A percentile compares a stretch with the other conserved stretches of the same genome.
Conservation (phyloP, 495 filamentous ascomycete genomes). For the Trichoderma parareesei region DNA sequence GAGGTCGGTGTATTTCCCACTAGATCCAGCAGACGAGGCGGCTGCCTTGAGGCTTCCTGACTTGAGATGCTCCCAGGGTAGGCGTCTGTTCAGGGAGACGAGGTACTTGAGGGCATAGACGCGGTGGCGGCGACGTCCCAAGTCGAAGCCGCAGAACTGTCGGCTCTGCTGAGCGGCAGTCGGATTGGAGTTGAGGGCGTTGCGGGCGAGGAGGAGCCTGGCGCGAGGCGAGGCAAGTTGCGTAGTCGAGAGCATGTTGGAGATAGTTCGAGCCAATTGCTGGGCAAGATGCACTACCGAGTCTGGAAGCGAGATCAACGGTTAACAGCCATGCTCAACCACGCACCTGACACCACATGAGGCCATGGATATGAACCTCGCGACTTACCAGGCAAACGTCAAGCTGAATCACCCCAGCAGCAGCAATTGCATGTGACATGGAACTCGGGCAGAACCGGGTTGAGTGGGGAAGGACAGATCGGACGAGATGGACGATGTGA, state of each 20-base stretch:
- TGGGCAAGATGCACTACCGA: neutral
- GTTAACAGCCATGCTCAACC: neutral
- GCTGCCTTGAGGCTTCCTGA: neutral
- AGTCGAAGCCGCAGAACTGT: conserved; percentile 38
- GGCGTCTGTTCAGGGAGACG: conserved; percentile 26
- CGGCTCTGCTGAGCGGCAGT: conserved; percentile 13
- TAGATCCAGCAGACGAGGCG: neutral
- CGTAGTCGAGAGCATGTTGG: neutral
- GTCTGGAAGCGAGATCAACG: neutral
- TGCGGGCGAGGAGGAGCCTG: conserved; percentile 20
- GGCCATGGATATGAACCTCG: no score
- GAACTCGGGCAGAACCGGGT: conserved; percentile 8
- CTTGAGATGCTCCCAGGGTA: conserved; percentile 31
- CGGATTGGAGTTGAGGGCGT: conserved; percentile 11
- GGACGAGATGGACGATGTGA: neutral
- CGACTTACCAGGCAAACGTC: neutral
- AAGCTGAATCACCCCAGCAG: conserved; percentile 8
- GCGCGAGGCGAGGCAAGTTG: conserved; percentile 22
- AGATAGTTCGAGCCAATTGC: conserved; percentile 5
- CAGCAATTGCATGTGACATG: conserved; percentile 10
- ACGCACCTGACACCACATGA: neutral
- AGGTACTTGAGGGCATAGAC: conserved; percentile 32
- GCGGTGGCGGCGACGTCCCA: conserved; percentile 34
- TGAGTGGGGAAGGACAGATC: conserved; percentile 1
- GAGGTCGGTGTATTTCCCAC: conserved; percentile 6